These are phyloP conservation scores for Capsicum pubescens DNA, from an alignment of 257 asterid genomes.

Conservation along the genomic window DNA sequence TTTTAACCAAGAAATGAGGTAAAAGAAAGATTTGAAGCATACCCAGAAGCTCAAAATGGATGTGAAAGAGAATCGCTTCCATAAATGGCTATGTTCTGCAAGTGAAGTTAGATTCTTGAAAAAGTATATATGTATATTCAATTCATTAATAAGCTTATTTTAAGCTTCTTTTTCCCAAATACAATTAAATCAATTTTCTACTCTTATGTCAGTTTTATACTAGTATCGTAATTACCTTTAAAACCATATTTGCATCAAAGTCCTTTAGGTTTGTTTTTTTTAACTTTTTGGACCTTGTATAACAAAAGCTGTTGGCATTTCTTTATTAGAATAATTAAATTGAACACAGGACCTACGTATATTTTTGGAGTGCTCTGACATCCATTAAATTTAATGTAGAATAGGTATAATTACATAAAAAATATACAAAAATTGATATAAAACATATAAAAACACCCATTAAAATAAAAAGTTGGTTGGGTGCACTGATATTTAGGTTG, in stretches of 20 bases:
- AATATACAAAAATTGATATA: too few relatives aligned
- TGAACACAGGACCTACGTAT: neutral
- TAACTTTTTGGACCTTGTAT: neutral
- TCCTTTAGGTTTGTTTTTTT: neutral
- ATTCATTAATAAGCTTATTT: neutral
- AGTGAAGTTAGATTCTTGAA: slow-evolving; percentile 29
- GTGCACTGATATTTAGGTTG: too few relatives aligned
- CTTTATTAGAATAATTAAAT: neutral
- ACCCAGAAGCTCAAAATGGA: slow-evolving; percentile 32
- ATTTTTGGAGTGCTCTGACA: too few relatives aligned
- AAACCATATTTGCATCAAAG: neutral
- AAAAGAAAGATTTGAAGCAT: slow-evolving; percentile 27
- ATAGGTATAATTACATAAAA: too few relatives aligned
- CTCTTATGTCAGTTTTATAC: neutral
- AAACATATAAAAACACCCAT: too few relatives aligned
- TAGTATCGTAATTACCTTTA: neutral
- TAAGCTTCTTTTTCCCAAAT: slow-evolving; percentile 32
- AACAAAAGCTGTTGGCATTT: neutral
- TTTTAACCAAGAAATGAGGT: neutral
- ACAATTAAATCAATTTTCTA: neutral
- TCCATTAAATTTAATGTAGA: too few relatives aligned
- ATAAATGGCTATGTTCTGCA: slow-evolving; percentile 15
- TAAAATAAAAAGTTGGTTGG: too few relatives aligned
- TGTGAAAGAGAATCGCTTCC: slow-evolving; percentile 32
- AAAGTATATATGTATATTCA: neutral